These are phyloP conservation scores for Prototheca cutis DNA, from an alignment of 163 green algal genomes.

Conservation along the genomic window DNA sequence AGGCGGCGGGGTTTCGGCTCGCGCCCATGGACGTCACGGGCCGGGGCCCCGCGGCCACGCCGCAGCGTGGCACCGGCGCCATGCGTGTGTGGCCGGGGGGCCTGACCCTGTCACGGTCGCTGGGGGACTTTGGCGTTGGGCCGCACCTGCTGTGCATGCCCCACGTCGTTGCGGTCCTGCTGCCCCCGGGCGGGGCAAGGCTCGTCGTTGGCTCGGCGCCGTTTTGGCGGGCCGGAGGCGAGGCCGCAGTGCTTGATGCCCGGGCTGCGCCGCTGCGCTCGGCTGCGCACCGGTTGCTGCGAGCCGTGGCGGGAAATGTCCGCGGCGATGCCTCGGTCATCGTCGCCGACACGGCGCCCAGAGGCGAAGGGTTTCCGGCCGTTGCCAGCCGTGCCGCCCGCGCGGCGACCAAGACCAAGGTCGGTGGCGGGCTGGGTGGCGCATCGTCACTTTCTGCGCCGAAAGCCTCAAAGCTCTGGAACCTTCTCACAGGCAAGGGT, in stretches of 20 bases:
- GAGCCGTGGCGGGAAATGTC: background rate
- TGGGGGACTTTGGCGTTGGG: slow-evolving; percentile 81
- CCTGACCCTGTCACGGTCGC: slow-evolving; percentile 65
- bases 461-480: background rate
- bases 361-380: slow-evolving; percentile 15
- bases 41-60: slow-evolving; percentile 42
- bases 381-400: no score
- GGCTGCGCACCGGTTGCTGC: slow-evolving; percentile 13
- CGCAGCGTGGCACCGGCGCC: slow-evolving; percentile 63
- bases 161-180: slow-evolving; percentile 59
- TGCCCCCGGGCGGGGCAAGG: slow-evolving; percentile 27
- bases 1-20: slow-evolving; percentile 15
- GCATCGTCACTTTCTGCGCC: no score
- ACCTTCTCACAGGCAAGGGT: background rate
- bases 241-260: slow-evolving; percentile 10
- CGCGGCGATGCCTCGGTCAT: slow-evolving; percentile 30
- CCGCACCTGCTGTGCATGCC: slow-evolving; percentile 60
- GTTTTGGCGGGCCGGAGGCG: slow-evolving; percentile 41
- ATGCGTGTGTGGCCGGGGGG: slow-evolving; percentile 87
- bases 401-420: no score
- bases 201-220: slow-evolving; percentile 37
- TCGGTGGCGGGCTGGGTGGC: no score
- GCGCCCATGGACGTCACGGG: slow-evolving; percentile 14
- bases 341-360: slow-evolving; percentile 34
- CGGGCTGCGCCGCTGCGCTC: slow-evolving; percentile 10